phyloP scores from a whole-genome alignment of 345 rosid genomes.

The Trapa bicornis region DNA sequence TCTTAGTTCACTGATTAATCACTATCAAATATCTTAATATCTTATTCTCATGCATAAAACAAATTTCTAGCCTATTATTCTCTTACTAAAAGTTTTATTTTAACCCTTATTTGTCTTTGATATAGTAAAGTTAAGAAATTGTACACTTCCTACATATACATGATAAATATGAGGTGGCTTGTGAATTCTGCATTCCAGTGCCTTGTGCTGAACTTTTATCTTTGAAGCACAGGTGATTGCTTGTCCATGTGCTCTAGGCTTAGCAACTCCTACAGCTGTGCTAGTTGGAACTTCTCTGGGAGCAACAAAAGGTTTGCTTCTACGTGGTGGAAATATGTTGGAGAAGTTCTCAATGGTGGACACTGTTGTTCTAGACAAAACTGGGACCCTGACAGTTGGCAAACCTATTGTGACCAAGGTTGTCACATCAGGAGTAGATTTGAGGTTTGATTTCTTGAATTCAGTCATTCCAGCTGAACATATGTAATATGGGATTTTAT shows the following conservation, averaged over 20 bases:
- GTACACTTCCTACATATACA: not conserved
- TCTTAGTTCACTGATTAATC: not conserved
- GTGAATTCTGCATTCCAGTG: not conserved
- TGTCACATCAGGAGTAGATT: constrained; percentile 29
- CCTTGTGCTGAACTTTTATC: constrained; percentile 10
- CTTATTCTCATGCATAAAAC: not conserved
- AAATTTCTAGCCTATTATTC: not conserved
- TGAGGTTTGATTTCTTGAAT: constrained; percentile 37
- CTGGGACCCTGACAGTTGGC: constrained; percentile 88
- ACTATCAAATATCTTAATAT: not conserved
- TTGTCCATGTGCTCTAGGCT: constrained; percentile 98
- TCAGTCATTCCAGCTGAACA: not conserved
- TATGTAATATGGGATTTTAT: not conserved
- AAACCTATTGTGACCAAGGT: constrained; percentile 77
- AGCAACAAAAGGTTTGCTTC: constrained; percentile 85
- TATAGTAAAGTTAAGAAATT: not conserved
- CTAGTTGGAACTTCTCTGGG: constrained; percentile 95
- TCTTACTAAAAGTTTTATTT: not conserved
- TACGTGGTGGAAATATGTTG: constrained; percentile 81
- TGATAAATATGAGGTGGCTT: not conserved
- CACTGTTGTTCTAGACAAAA: constrained; percentile 79
- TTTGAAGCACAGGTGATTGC: constrained; percentile 67
- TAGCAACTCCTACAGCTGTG: constrained; percentile 98
- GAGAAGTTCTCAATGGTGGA: constrained; percentile 84
- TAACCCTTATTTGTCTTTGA: not conserved